Conservation (phyloP, 805 yeast species). For the Kodamaea jinghongensis region DNA sequence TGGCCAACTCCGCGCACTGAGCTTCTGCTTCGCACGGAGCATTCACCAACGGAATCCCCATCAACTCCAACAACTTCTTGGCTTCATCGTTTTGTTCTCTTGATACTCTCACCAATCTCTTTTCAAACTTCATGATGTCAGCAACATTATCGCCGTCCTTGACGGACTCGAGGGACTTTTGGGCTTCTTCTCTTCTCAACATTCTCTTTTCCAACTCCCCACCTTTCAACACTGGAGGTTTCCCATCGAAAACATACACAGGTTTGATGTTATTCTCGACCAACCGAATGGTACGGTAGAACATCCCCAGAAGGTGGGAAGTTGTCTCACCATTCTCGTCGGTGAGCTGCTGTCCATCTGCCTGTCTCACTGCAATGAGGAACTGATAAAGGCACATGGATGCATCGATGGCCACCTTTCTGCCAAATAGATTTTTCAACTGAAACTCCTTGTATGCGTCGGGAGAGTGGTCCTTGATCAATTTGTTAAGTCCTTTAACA, state of each 20-base stretch:
- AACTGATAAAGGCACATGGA: constrained; percentile 97
- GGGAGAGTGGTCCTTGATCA: constrained; percentile 89
- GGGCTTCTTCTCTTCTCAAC: constrained; percentile 79
- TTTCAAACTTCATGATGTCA: constrained; percentile 71
- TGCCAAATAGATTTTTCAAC: constrained; percentile 82
- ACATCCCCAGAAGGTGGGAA: constrained; percentile 94
- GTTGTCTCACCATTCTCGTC: constrained; percentile 87
- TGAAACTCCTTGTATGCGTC: constrained; percentile 72
- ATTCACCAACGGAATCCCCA: constrained; percentile 93
- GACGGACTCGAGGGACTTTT: constrained; percentile 65
- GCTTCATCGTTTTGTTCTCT: constrained; percentile 94
- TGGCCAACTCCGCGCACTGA: constrained; percentile 92
- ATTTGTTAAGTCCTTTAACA: constrained; percentile 64
- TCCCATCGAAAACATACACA: constrained; percentile 95
- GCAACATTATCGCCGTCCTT: constrained; percentile 80
- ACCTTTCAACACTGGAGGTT: constrained; percentile 91
- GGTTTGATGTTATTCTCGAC: constrained; percentile 95
- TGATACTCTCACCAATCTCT: constrained; percentile 86
- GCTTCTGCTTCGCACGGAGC: constrained; percentile 99
- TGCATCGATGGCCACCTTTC: constrained; percentile 97
- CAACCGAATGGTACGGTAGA: constrained; percentile 87
- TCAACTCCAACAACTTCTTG: constrained; percentile 67
- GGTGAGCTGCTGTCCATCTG: constrained; percentile 91
- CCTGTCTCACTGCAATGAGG: constrained; percentile 92
- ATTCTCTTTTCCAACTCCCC: constrained; percentile 89